Evolutionary conservation across 768 basidiomycete species (phyloP), one percentile per base, ranked within the genome.

Genomic region (Gautieria morchelliformis): DNA sequence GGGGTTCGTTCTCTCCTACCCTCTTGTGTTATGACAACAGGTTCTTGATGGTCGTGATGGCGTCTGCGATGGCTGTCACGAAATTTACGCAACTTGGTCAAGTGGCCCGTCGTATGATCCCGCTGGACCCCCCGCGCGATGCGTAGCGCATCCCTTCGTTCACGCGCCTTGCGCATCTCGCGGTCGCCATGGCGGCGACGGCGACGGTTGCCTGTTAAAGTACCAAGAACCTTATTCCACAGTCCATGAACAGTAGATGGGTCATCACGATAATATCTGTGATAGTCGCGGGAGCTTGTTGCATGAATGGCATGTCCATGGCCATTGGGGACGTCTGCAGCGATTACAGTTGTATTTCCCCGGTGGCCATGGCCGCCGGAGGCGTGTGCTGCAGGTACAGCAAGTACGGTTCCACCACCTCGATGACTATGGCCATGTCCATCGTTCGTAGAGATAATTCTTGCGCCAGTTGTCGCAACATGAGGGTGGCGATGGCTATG

Each of bases 161-260:
- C 24, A 14, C 55, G 44, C 45, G 55, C 55, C 15, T 49, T 46
- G 45, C 46, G 55, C 33, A 56, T 56, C 45, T 56, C 55, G 12
- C 55, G 20, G 1, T 56, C 55, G 11, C 55, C 55, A 35, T 49
- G 55, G 14, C 55, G 44, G 3, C 45, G 22, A 4, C 55, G 55
- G 49, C 46, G 55, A 24, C 45, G 41, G 45, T 56, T 56, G 4
- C 55, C 55, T 2, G 55, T 56, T 12, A 56, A 22, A 17, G 55
- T 19, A 15, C 55, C 55, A 22, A 56, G n/a, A 49, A 56, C 20
- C 24, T 56, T 56, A 15, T 47, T 56, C 55, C 55, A 56, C 12
- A 47, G 30, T n/a, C 55, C 55, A 37, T 47, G 55, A 10, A 56
- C 3, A n/a, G 24, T 37, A 15, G 45, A 48, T 33, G 55, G 55